Evolutionary conservation across 75 land plant species (phyloP).

Genomic region (Cryptomeria japonica): DNA sequence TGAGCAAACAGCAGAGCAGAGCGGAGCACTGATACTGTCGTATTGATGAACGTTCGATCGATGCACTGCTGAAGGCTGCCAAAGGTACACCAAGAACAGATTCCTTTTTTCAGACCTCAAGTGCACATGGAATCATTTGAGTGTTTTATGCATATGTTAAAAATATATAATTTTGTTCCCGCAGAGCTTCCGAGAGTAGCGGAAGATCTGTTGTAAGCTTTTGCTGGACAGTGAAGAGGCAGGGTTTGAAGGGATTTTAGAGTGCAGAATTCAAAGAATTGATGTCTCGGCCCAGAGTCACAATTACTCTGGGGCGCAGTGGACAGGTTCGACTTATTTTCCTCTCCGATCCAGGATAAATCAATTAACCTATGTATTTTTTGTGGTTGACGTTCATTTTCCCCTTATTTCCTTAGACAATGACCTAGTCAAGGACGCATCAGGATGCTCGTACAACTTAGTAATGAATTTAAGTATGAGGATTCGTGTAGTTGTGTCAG

Average conservation of each 20-base stretch:
- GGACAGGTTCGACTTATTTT: conserved; percentile 25
- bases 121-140: neutral
- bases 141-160: neutral
- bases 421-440: neutral
- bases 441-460: neutral
- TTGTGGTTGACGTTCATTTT: neutral
- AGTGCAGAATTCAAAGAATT: neutral
- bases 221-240: neutral
- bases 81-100: neutral
- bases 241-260: neutral
- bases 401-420: neutral
- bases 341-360: neutral
- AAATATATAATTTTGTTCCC: neutral
- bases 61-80: neutral
- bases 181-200: neutral
- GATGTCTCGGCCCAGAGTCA: conserved; percentile 25
- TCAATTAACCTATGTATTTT: neutral
- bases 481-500: neutral
- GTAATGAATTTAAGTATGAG: neutral
- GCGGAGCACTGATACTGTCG: neutral
- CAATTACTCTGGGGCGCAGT: conserved; percentile 38
- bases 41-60: neutral
- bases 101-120: neutral
- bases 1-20: neutral
- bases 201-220: neutral